Evolutionary conservation across 441 rosid genomes (phyloP), one percentile per base, ranked within the genome.

Genomic region (Aleurites moluccanus): DNA sequence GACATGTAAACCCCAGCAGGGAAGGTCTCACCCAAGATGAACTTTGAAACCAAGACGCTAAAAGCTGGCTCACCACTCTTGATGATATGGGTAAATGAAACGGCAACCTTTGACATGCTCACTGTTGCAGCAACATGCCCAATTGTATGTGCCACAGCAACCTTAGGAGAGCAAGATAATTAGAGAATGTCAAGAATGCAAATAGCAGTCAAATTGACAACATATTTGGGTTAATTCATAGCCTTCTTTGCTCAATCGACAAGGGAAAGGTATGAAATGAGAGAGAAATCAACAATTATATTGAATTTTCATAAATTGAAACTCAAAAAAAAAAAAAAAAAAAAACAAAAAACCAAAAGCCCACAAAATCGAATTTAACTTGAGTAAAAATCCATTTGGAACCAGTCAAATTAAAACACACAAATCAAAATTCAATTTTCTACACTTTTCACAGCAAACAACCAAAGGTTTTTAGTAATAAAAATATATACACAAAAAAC

Each of bases 111-210:
- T 0, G 99, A 95, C 98, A 95, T 92, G 78, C 99, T 95, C 73
- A 92, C 94, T 0, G 99, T 92, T 59, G 99, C 99, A 14, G 99
- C 99, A 27, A 95, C 98, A 85, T 95, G 99, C 67, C 99, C 98
- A 25, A 92, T 89, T 60, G 98, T 95, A 82, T 92, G 98, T 13
- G 98, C 99, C 80, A 95, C 92, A 0, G 96, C 99, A 80, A 95
- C 99, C 99, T 92, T 80, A 60, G 82, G 76, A 70, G 53, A 7
- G 7, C 89, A 82, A 79, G 77, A 89, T 88, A 79, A 89, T 88
- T 65, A 91, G 91, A 38, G 88, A 88, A 82, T 75, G 85, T 3
- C 86, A 88, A 75, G 82, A 90, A 18, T 60, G 88, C 91, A 78
- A 83, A 87, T 85, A 44, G 6, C 67, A 9, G 3, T 50, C 62